Conservation (phyloP, 106 monocot genomes). For the Apostasia shenzhenica region DNA sequence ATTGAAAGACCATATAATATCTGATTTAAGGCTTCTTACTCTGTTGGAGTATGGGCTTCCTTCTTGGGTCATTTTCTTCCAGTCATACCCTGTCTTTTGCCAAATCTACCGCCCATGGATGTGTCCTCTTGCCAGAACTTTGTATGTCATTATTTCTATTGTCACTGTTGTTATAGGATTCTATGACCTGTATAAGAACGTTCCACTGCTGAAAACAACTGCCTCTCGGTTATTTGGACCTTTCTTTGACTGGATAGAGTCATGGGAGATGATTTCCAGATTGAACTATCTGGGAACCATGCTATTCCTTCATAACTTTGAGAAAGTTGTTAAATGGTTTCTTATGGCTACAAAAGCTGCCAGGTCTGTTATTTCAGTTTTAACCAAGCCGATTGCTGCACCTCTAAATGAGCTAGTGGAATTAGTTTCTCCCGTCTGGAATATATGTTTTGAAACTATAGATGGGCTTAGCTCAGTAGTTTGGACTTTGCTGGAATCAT, state of each 20-base stretch:
- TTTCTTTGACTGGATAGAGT: constrained; percentile 90
- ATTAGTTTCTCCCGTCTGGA: constrained; percentile 59
- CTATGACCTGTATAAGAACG: constrained; percentile 96
- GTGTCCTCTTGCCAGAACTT: constrained; percentile 75
- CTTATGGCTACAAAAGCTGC: constrained; percentile 42
- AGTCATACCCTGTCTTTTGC: constrained; percentile 91
- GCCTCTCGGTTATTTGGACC: constrained; percentile 84
- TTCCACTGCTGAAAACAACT: constrained; percentile 80
- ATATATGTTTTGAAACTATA: constrained; percentile 42
- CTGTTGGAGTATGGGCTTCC: constrained; percentile 93
- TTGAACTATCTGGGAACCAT: constrained; percentile 88
- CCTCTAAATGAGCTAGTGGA: constrained; percentile 66
- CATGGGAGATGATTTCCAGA: constrained; percentile 96
- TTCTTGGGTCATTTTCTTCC: constrained; percentile 95
- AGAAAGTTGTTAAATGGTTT: constrained; percentile 77
- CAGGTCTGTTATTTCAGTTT: constrained; percentile 49
- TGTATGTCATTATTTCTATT: constrained; percentile 74
- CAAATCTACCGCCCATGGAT: constrained; percentile 93
- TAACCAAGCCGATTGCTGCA: constrained; percentile 56
- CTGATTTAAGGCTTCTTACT: constrained; percentile 72
- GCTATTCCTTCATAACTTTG: constrained; percentile 95
- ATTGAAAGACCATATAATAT: constrained; percentile 63
- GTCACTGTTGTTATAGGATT: constrained; percentile 93
- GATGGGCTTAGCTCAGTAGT: constrained; percentile 40
- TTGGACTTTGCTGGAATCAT: constrained; percentile 40